phyloP scores from a whole-genome alignment of 805 yeast genomes.

The Cephaloascus fragrans region DNA sequence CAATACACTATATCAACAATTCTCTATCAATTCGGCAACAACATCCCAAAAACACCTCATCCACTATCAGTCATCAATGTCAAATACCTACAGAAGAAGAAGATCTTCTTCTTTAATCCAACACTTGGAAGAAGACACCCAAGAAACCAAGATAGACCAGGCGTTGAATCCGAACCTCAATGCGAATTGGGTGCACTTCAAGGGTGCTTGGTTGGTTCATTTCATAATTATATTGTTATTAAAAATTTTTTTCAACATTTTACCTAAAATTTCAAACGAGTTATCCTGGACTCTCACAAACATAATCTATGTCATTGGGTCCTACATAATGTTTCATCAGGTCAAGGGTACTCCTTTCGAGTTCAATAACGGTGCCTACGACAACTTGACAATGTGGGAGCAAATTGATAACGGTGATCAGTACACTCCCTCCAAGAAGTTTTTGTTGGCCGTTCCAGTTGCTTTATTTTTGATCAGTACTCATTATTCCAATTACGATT shows the following conservation, averaged over 20 bases:
- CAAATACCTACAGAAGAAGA: conserved; percentile 26
- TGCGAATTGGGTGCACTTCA: conserved; percentile 92
- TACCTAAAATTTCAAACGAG: conserved; percentile 75
- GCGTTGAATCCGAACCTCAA: conserved; percentile 81
- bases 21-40: too few species aligned
- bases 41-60: too few species aligned
- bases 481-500: conserved; percentile 81
- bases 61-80: too few species aligned
- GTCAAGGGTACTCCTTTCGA: conserved; percentile 97
- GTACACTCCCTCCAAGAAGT: conserved; percentile 94
- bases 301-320: conserved; percentile 80
- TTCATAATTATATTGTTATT: conserved; percentile 69
- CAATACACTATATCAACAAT: too few species aligned
- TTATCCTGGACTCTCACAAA: conserved; percentile 93
- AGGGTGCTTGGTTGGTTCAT: conserved; percentile 96
- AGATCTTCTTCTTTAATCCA: conserved; percentile 85
- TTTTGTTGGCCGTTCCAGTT: conserved; percentile 87
- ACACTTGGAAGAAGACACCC: conserved; percentile 86
- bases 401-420: conserved; percentile 94
- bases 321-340: conserved; percentile 92
- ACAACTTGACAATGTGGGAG: conserved; percentile 97
- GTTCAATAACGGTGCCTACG: conserved; percentile 93
- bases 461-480: conserved; percentile 77
- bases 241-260: conserved; percentile 66
- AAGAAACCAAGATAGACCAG: conserved; percentile 89